Evolutionary conservation across 2,329 filamentous ascomycete genomes (phyloP).

Genomic region (Arthrobotrys megalospora): DNA sequence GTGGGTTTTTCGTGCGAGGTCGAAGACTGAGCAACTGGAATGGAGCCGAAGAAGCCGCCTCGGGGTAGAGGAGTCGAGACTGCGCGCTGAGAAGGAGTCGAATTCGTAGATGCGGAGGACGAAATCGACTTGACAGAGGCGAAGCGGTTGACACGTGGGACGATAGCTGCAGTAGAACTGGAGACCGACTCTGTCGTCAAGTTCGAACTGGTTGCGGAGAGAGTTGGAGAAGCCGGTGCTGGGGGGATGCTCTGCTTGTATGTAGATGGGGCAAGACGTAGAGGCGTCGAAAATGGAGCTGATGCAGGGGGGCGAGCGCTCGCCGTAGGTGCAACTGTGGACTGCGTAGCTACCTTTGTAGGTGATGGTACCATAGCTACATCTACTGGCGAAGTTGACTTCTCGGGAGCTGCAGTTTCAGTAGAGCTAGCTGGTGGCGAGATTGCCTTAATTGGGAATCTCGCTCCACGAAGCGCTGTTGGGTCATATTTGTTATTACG

Average conservation of each 20-base stretch:
- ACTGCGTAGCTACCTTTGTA: background rate
- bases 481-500: conserved; percentile 43
- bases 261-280: background rate
- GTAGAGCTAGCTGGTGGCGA: conserved; percentile 1
- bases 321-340: background rate
- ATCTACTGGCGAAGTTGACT: background rate
- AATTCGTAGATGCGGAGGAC: background rate
- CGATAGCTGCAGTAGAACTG: conserved; percentile 45
- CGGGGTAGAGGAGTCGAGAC: conserved; percentile 30
- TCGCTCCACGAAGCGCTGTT: conserved; percentile 20
- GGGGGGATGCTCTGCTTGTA: background rate
- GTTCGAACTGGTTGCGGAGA: conserved; percentile 38
- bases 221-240: conserved; percentile 30
- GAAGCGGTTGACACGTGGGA: conserved; percentile 34
- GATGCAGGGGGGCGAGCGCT: background rate
- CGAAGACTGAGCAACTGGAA: background rate
- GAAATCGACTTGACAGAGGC: conserved; percentile 35
- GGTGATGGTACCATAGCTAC: background rate
- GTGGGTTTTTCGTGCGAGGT: background rate
- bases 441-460: conserved; percentile 33
- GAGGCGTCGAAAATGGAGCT: background rate
- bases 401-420: background rate
- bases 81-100: conserved; percentile 19
- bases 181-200: conserved; percentile 43
- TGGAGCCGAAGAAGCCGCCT: conserved; percentile 1